Conservation (phyloP, 306 rosid species). For the Dalbergia cultrata region DNA sequence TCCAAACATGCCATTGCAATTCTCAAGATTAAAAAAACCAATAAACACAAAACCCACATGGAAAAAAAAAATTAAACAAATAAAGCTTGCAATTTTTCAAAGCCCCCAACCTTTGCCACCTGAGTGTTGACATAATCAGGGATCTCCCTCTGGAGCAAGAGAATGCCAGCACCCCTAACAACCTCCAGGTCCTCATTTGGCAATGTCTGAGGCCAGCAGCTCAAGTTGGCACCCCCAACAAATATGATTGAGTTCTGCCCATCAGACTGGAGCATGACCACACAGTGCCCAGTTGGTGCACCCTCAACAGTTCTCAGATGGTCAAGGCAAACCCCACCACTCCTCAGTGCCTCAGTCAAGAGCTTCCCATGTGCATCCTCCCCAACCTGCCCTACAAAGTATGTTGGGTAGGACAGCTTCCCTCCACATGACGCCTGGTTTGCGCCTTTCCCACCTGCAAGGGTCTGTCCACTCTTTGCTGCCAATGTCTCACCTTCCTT, state of each 20-base stretch:
- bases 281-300: slow-evolving; percentile 82
- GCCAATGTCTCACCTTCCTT: slow-evolving; percentile 76
- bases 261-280: slow-evolving; percentile 84
- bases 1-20: not conserved
- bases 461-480: slow-evolving; percentile 75
- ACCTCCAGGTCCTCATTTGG: slow-evolving; percentile 61
- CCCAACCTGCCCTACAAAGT: slow-evolving; percentile 87
- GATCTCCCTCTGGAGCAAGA: slow-evolving; percentile 93
- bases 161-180: slow-evolving; percentile 78
- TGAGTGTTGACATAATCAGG: slow-evolving; percentile 83
- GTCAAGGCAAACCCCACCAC: slow-evolving; percentile 70
- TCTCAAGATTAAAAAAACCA: not conserved
- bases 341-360: slow-evolving; percentile 60
- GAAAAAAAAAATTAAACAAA: not conserved
- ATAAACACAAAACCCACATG: not conserved
- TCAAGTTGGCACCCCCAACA: slow-evolving; percentile 91
- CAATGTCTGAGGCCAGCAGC: slow-evolving; percentile 67
- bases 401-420: slow-evolving; percentile 77
- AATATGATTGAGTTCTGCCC: slow-evolving; percentile 88
- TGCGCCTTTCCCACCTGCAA: slow-evolving; percentile 90
- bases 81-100: not conserved
- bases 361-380: slow-evolving; percentile 79
- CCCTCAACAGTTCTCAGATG: slow-evolving; percentile 48
- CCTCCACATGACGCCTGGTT: slow-evolving; percentile 89
- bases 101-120: slow-evolving; percentile 81